These are phyloP conservation scores for Chiua virens DNA, from an alignment of 768 basidiomycete genomes.

Conservation along the genomic window DNA sequence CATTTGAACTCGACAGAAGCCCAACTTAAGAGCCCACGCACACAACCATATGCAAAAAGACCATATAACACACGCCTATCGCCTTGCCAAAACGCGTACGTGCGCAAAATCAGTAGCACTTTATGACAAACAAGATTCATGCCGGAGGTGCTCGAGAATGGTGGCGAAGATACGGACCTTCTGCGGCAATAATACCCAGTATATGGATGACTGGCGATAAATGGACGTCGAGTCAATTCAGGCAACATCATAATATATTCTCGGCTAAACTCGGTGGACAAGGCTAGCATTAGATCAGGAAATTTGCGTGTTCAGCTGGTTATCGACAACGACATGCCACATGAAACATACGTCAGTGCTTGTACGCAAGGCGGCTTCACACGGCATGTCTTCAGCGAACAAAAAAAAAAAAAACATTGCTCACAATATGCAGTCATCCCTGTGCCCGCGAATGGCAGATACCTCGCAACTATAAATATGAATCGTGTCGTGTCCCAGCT, in stretches of 20 bases:
- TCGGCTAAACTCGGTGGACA: slow-evolving; percentile 1
- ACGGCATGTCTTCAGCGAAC: too few relatives aligned
- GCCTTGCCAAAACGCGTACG: slow-evolving; percentile 21
- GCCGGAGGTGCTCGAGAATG: neutral
- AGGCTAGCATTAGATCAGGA: too few relatives aligned
- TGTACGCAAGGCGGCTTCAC: slow-evolving; percentile 1
- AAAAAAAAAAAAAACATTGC: neutral
- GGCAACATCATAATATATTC: neutral
- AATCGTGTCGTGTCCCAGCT: slow-evolving; percentile 13
- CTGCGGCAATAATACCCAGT: slow-evolving; percentile 7
- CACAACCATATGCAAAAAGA: slow-evolving; percentile 7
- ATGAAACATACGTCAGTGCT: slow-evolving; percentile 6
- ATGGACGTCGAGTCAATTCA: neutral
- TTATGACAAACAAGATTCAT: neutral
- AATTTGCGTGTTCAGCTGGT: too few relatives aligned
- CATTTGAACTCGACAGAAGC: neutral
- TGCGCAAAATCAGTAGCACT: slow-evolving; percentile 20
- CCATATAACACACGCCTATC: slow-evolving; percentile 10
- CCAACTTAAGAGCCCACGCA: neutral
- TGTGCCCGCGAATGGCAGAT: slow-evolving; percentile 18
- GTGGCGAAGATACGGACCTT: neutral
- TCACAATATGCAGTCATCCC: slow-evolving; percentile 14
- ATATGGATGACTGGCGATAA: slow-evolving; percentile 8
- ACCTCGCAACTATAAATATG: slow-evolving; percentile 19
- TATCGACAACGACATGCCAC: neutral